Evolutionary conservation across 139 green algal genomes (phyloP).

Genomic region (Chlorella ohadii): DNA sequence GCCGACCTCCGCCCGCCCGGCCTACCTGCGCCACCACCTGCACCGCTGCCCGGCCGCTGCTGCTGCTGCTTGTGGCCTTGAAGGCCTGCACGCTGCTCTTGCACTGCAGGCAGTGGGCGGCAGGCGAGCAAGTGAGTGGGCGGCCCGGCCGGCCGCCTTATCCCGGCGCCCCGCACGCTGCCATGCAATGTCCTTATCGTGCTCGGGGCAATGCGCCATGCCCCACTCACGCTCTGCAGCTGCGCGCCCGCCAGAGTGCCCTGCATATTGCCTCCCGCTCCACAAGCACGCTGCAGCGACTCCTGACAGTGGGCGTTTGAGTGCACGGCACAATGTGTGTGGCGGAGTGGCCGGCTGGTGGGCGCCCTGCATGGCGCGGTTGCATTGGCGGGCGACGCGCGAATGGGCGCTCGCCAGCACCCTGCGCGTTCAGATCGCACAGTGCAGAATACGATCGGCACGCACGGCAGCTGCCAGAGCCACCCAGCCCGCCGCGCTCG

Average conservation of each 20-base stretch:
- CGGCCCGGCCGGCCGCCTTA: neutral
- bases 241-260: neutral
- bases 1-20: too few relatives aligned
- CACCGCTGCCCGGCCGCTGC: slow-evolving; percentile 7
- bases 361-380: neutral
- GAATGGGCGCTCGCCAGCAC: too few relatives aligned
- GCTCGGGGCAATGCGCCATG: neutral
- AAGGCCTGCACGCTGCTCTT: slow-evolving; percentile 28
- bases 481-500: too few relatives aligned
- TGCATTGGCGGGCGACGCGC: too few relatives aligned
- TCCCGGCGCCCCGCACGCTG: neutral
- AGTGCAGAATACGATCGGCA: too few relatives aligned
- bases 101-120: slow-evolving; percentile 22
- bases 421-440: too few relatives aligned
- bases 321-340: neutral
- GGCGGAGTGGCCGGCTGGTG: neutral
- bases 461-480: too few relatives aligned
- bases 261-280: slow-evolving; percentile 4
- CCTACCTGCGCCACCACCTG: slow-evolving; percentile 28
- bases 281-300: neutral
- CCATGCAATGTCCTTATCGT: too few relatives aligned
- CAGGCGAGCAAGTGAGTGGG: too few relatives aligned
- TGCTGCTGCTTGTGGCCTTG: slow-evolving; percentile 27
- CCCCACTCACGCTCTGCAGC: neutral
- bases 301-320: neutral